Evolutionary conservation across 441 rosid genomes (phyloP), one percentile per base, ranked within the genome.

Genomic region (Dalechampia spathulata): DNA sequence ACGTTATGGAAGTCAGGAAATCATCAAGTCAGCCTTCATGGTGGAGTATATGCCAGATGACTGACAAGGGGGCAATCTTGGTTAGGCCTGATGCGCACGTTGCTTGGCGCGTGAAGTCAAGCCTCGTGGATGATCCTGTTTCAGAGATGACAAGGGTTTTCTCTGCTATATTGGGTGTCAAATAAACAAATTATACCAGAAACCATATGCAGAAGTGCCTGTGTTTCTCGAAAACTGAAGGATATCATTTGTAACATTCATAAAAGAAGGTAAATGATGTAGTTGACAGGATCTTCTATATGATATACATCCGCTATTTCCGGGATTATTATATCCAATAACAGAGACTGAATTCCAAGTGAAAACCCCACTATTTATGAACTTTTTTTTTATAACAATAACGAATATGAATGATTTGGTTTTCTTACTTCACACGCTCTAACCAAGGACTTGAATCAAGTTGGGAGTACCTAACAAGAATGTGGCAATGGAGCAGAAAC

Each of bases 51-150:
- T 87, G 90, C 61, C 68, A 72, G 64, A 83, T 89, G 90, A 76
- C 85, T 6, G 67, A 80, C 34, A 75, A 60, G 57, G 96, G 95
- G 51, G 83, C 79, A 14, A 73, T 90, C 54, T 71, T 87, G 52
- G 93, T 85, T 49, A 73, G 97, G 69, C 96, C 97, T 0, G 97
- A 90, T 34, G 83, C 85, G 52, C 95, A 90, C 76, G 72, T 87
- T 41, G 97, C 81, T 23, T 90, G 97, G 99, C 72, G 86, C 12
- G 65, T 23, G n/a, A 79, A 75, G 68, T 79, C 86, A 10, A 47
- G 62, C 43, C 55, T 78, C 25, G 26, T 55, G 0, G 68, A 65
- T 20, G 84, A 83, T 50, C 83, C 69, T 12, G 41, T 65, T 57
- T 34, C 36, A 28, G 80, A 75, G 72, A 85, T 83, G 85, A 72